Evolutionary conservation across 768 basidiomycete genomes (phyloP), one percentile per base, ranked within the genome.

Genomic region (Mycena sanguinolenta): DNA sequence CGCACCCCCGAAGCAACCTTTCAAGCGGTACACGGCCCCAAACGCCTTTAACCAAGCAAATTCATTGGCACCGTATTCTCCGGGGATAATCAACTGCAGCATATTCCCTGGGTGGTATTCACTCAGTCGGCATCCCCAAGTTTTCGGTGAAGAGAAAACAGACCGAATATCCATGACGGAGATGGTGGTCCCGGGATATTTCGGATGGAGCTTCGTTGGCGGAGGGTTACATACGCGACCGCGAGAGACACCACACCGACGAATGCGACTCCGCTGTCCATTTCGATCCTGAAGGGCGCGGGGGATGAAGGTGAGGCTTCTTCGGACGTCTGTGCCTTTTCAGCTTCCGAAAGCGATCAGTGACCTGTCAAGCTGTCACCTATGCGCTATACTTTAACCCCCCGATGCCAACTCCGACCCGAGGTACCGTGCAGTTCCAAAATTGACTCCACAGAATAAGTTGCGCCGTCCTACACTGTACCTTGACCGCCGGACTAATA

Each of bases 1-100:
- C 58, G 17, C 25, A 58, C 58, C 14, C n/a, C 58, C 38, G 28
- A 58, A 42, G 25, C 58, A 58, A 17, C 58, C 58, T 21, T 28
- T 58, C 38, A 58, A 6, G 7, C 38, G 38, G 36, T 58, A 58
- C 7, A 58, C 17, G n/a, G 23, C n/a, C 13, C 58, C 58, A 25
- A 42, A 58, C 25, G 25, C 0, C 27, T 19, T 58, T 27, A 19
- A 23, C 58, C 58, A 58, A 27, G 14, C 17, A 27, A 58, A 58
- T 42, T 58, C 58, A 17, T 58, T 16, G 14, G 25, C 38, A 14
- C 58, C 58, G 39, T 58, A 58, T 8, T 39, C 25, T 14, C 6
- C 25, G 7, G 58, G 39, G 9, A 58, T 23, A 27, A 58, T 17
- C 17, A 58, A 28, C 28, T 58, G 38, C 25, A 39, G 39, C 38